phyloP scores from a whole-genome alignment of 1,139 yeast genomes.

The Candida tropicalis region DNA sequence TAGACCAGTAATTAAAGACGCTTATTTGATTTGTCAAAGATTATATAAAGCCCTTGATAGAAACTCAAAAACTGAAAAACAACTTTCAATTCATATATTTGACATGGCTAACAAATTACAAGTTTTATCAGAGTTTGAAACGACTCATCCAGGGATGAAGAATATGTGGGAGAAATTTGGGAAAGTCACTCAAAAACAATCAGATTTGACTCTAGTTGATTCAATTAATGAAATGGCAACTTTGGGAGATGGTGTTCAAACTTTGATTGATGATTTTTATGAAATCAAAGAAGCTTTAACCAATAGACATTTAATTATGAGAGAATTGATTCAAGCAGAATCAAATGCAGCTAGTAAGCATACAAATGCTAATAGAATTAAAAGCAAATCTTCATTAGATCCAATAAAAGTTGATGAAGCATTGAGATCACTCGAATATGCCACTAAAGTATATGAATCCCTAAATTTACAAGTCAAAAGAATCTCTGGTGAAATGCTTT shows the following conservation, averaged over 20 bases:
- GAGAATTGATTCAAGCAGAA: slow-evolving; percentile 83
- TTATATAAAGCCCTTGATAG: slow-evolving; percentile 58
- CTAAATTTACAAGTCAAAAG: slow-evolving; percentile 75
- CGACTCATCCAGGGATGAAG: slow-evolving; percentile 64
- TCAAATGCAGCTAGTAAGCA: slow-evolving; percentile 71
- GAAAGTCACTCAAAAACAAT: slow-evolving; percentile 65
- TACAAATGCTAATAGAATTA: slow-evolving; percentile 71
- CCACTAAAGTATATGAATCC: slow-evolving; percentile 77
- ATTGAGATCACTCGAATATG: slow-evolving; percentile 73
- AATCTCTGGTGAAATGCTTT: slow-evolving; percentile 82
- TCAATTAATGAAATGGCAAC: slow-evolving; percentile 76
- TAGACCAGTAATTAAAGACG: slow-evolving; percentile 80
- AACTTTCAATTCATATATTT: slow-evolving; percentile 56
- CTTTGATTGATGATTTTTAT: slow-evolving; percentile 73
- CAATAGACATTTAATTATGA: slow-evolving; percentile 87
- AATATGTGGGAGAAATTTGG: slow-evolving; percentile 82
- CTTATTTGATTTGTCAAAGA: slow-evolving; percentile 64
- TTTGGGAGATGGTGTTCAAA: slow-evolving; percentile 72
- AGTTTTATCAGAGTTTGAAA: slow-evolving; percentile 53
- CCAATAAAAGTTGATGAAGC: slow-evolving; percentile 94
- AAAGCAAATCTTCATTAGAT: slow-evolving; percentile 74
- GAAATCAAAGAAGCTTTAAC: slow-evolving; percentile 92
- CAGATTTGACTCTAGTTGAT: slow-evolving; percentile 76
- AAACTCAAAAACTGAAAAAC: slow-evolving; percentile 56
- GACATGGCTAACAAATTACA: slow-evolving; percentile 66